Evolutionary conservation across 2,329 filamentous ascomycete genomes (phyloP), one percentile per base, ranked within the genome.

Genomic region (Apiospora saccharicola): DNA sequence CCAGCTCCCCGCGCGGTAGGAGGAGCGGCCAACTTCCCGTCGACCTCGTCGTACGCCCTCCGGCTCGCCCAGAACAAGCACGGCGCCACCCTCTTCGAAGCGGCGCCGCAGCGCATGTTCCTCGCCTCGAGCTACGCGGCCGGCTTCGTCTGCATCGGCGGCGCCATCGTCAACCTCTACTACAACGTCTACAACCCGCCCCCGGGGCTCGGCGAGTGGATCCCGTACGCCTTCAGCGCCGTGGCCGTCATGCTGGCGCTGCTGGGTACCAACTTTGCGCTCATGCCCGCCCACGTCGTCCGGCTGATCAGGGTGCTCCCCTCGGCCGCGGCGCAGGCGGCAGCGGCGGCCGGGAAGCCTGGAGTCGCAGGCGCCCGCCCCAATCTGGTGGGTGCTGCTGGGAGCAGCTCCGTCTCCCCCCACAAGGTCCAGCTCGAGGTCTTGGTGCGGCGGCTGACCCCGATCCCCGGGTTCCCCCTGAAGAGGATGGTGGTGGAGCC

Each of bases 101-200:
- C 88, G 1, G 90, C 90, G 19, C 90, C 90, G 0, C 91, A 93
- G 77, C 87, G 88, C 72, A 86, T 86, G 81, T 92, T 91, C 80
- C 86, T 92, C 74, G 78, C 89, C 75, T 88, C 89, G 67, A 89
- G 89, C 78, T 91, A 91, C 80, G 80, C 83, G 19, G 86, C 89
- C 37, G 88, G 88, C 2, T 73, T 85, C 30, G 87, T 88, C 77
- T 89, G 87, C 80, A 84, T 89, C 72, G 75, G 80, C 49, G 90
- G 87, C 77, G 85, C 86, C 1, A 81, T 83, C 67, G 83, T 86
- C 76, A 87, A 89, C 78, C 86, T 86, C 75, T 86, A 85, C 77
- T 80, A 82, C 71, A 84, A 86, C 57, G 85, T 87, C 74, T 79
- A 85, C 61, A 79, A 87, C 73, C 82, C 87, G 8, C 86, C 89